Base-by-base conservation (phyloP, 1,139 yeast genomes). In the Suhomyces anneliseae region DNA sequence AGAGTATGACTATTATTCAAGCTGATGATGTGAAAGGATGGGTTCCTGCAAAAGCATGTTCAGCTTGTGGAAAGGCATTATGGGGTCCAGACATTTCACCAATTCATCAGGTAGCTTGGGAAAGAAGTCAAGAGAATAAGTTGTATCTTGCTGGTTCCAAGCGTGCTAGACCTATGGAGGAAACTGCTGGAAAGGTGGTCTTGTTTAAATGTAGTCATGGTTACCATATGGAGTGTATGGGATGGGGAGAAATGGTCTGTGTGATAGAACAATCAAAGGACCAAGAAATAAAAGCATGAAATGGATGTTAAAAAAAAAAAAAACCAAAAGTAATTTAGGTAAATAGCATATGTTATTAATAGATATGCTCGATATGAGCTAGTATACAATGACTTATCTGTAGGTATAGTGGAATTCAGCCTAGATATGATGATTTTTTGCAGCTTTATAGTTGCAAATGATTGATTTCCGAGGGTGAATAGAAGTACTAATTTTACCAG, bases 1-100 rank as follows among this genome's bases (percentile, higher is more conserved):
- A 68, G 35, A 76, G 74, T 44, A 62, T 84, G 60, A 60, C 69
- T 19, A 51, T 61, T 2, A 61, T 83, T 2, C 68, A 73, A 9
- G 54, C 59, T 1, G 70, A 73, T 40, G 71, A 77, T 24, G 53
- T 72, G 1, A 61, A 65, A 44, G 96, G 96, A 0, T 84, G 92
- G 88, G 76, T 83, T 1, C 62, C 67, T 4, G 66, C 64, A 29
- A 74, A 78, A 43, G 76, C 71, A 41, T 89, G 96, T 64, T 84
- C 86, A 44, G 80, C 85, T 0, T 89, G 96, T 62, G 88, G 87
- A 2, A 81, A 79, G 52, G 66, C 68, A 32, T 65, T 88, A 36
- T 81, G 87, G 78, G 96, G 96, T 0, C 60, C 78, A 0, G 79
- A 79, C 0, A 66, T 83, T 3, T 68, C 72, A 35, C 70, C 74